Conservation (phyloP, 2,329 filamentous ascomycete genomes). For the Penicillium sp. region DNA sequence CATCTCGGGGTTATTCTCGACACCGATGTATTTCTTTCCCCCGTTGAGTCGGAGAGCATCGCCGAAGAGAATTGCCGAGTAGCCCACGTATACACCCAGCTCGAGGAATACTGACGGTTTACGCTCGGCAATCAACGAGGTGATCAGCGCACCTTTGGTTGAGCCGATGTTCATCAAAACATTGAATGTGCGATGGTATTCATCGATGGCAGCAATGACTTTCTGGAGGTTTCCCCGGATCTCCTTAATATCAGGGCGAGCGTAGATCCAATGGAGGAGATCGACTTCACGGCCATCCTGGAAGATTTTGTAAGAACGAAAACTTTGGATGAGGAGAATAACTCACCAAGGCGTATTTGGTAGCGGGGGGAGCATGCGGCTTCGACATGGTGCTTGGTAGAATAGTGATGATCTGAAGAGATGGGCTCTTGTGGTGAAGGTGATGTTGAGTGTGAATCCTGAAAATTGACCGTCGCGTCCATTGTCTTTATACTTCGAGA, state of each 20-base stretch:
- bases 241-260: slow-evolving; percentile 52
- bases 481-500: slow-evolving; percentile 1
- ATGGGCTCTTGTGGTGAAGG: no score
- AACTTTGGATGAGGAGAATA: no score
- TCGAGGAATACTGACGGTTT: slow-evolving; percentile 66
- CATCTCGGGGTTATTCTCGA: slow-evolving; percentile 67
- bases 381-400: slow-evolving; percentile 8
- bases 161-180: slow-evolving; percentile 74
- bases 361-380: slow-evolving; percentile 6
- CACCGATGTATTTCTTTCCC: slow-evolving; percentile 58
- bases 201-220: slow-evolving; percentile 63
- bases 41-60: slow-evolving; percentile 55
- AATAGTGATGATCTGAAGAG: background rate
- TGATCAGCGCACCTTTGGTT: slow-evolving; percentile 64
- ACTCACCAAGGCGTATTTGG: slow-evolving; percentile 5
- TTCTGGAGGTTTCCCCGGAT: slow-evolving; percentile 56
- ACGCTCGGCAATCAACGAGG: slow-evolving; percentile 57
- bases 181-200: slow-evolving; percentile 57
- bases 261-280: slow-evolving; percentile 61
- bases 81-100: slow-evolving; percentile 73
- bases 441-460: no score
- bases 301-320: background rate
- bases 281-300: slow-evolving; percentile 65
- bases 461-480: no score
- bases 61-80: slow-evolving; percentile 68